Percentiles rank a stretch among this genome's conserved stretches.
These are phyloP conservation scores for Talaromyces sp. DNA, from an alignment of 2,329 filamentous ascomycete species.

Conservation along the genomic window DNA sequence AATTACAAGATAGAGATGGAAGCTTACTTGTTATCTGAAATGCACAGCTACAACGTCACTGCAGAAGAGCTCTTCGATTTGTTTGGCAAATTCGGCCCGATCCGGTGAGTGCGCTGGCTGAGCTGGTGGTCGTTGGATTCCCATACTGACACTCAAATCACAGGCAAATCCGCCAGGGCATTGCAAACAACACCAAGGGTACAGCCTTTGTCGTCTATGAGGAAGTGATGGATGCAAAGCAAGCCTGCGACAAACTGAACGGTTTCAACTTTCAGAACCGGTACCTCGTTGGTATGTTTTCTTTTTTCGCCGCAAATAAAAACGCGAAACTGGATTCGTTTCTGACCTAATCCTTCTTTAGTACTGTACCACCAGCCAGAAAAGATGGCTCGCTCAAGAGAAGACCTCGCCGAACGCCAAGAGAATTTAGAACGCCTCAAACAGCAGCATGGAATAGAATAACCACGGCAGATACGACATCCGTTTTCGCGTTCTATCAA, in stretches of 20 bases:
- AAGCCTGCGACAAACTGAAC: slow-evolving; percentile 98
- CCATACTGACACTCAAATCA: slow-evolving; percentile 15
- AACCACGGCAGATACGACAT: slow-evolving; percentile 40
- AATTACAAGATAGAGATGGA: not conserved
- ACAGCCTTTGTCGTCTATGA: slow-evolving; percentile 99
- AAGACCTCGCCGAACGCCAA: slow-evolving; percentile 87
- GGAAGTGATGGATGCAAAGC: slow-evolving; percentile 97
- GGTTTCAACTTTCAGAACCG: slow-evolving; percentile 99
- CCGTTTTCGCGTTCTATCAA: slow-evolving; percentile 25
- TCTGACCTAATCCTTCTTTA: slow-evolving; percentile 12
- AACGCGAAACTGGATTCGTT: not conserved
- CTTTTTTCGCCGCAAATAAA: not conserved
- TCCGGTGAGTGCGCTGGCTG: slow-evolving; percentile 61
- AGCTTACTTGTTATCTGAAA: not conserved
- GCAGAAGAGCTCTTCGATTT: slow-evolving; percentile 97
- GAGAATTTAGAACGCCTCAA: slow-evolving; percentile 98
- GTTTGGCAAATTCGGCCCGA: slow-evolving; percentile 94
- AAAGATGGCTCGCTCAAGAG: slow-evolving; percentile 79
- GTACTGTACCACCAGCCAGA: slow-evolving; percentile 73
- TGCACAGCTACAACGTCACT: slow-evolving; percentile 88
- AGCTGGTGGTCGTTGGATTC: not conserved
- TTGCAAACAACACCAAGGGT: slow-evolving; percentile 94
- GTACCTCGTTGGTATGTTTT: slow-evolving; percentile 84
- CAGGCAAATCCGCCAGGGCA: slow-evolving; percentile 97
- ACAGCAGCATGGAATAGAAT: slow-evolving; percentile 97